These are phyloP conservation scores for Stellera chamaejasme DNA, from an alignment of 345 rosid species.

Conservation along the genomic window DNA sequence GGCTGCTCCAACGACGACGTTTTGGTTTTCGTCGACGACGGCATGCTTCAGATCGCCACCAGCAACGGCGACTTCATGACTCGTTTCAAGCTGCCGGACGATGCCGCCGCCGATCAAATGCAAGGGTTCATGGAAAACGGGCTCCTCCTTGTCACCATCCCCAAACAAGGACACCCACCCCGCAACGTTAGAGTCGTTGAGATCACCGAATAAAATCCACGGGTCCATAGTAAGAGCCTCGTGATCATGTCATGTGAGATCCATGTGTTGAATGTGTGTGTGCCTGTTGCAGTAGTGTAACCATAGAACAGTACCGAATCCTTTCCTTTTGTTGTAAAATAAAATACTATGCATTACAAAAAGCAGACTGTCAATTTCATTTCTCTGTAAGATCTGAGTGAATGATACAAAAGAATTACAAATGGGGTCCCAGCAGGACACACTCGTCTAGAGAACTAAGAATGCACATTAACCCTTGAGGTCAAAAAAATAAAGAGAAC, in stretches of 20 bases:
- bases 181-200: slow-evolving; percentile 10
- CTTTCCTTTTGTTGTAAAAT: too few relatives aligned
- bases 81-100: slow-evolving; percentile 12
- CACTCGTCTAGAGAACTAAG: not conserved
- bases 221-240: too few relatives aligned
- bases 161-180: not conserved
- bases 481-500: not conserved
- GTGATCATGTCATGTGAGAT: too few relatives aligned
- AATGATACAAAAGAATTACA: slow-evolving; percentile 27
- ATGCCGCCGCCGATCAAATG: slow-evolving; percentile 6
- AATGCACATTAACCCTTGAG: slow-evolving; percentile 11
- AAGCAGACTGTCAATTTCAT: not conserved
- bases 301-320: too few relatives aligned
- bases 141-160: slow-evolving; percentile 6
- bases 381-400: slow-evolving; percentile 2
- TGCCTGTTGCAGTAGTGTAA: too few relatives aligned
- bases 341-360: too few relatives aligned
- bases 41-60: slow-evolving; percentile 12
- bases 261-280: too few relatives aligned
- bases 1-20: slow-evolving; percentile 8
- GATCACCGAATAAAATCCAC: slow-evolving; percentile 2
- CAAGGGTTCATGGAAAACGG: slow-evolving; percentile 13
- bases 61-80: slow-evolving; percentile 7
- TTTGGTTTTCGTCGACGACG: slow-evolving; percentile 9
- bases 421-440: not conserved